Evolutionary conservation across 2,329 filamentous ascomycete genomes (phyloP), one percentile per base, ranked within the genome.

Genomic region (Monilinia polystroma): DNA sequence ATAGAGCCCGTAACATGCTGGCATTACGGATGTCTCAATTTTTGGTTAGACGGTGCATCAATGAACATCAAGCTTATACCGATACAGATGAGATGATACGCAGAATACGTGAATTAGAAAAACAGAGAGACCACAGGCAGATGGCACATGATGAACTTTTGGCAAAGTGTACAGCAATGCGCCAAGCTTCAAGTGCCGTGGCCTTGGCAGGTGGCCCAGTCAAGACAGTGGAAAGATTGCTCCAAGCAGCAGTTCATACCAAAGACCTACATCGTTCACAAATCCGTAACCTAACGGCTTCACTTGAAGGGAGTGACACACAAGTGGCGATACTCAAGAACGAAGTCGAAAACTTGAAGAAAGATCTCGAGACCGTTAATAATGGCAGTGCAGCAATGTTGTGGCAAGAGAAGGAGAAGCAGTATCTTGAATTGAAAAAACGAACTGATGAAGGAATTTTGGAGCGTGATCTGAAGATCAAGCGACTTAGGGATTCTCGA

Each of bases 211-310:
- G 58, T 12, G 58, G 58, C 2, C 14, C 58, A 38, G 58, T 29
- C 14, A 59, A 38, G 41, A n/a, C 26, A 38, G 29, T 51, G 18
- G 55, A 60, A 29, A 66, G 20, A 59, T 41, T 60, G 16, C 45
- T 56, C 16, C 2, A 43, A 6, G 55, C 35, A 45, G 23, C 45
- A 26, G 16, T 20, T 29, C 41, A 41, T 16, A 26, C 63, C n/a
- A 56, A 16, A 12, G 63, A 65, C 32, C 43, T 29, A n/a, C 54
- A 65, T 23, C 54, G 32, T 5, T 14, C n/a, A 65, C 41, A 59
- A 18, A 59, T 49, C 10, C 41, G 29, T 8, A 58, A 6, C 29
- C 32, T 58, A 12, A 47, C 43, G 10, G 23, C 52, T 47, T 56
- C 52, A 41, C 11, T 59, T 7, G n/a, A 26, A n/a, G 43, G 58